phyloP scores from a whole-genome alignment of 805 yeast species.

The Kodamaea sagamina region DNA sequence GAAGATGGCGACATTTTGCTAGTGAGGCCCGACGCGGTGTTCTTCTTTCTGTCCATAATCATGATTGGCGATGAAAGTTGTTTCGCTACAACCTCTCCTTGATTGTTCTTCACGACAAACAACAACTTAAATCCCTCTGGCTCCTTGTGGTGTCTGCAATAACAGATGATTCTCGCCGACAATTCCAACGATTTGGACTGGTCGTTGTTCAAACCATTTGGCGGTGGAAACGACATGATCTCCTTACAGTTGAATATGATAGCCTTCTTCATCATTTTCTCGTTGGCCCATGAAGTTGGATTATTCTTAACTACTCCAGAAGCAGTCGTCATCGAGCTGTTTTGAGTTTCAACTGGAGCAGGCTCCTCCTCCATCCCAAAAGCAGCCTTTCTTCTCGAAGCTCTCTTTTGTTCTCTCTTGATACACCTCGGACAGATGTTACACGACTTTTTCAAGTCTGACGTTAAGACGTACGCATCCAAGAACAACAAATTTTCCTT shows the following conservation, averaged over 20 bases:
- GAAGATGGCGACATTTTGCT: conserved; percentile 23
- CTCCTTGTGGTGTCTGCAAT: conserved; percentile 93
- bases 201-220: conserved; percentile 42
- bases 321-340: conserved; percentile 15
- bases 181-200: conserved; percentile 46
- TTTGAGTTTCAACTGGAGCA: conserved; percentile 14
- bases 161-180: conserved; percentile 83
- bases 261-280: conserved; percentile 73
- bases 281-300: conserved; percentile 76
- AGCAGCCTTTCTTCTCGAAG: conserved; percentile 87
- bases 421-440: conserved; percentile 86
- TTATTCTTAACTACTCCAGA: conserved; percentile 45
- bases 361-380: conserved; percentile 13
- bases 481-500: conserved; percentile 59
- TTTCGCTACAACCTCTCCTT: conserved; percentile 68
- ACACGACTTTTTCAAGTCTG: conserved; percentile 52
- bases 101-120: conserved; percentile 62
- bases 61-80: conserved; percentile 72
- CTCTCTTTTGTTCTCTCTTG: conserved; percentile 90
- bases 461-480: conserved; percentile 78
- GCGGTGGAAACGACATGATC: conserved; percentile 70
- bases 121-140: conserved; percentile 78
- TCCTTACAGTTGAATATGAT: conserved; percentile 91
- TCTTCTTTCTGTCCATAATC: conserved; percentile 93
- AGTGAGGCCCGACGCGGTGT: conserved; percentile 24